A percentile compares a stretch with the other conserved stretches of the same genome.
Evolutionary conservation across 345 rosid genomes (phyloP).

Genomic region (Citrus sinensis): DNA sequence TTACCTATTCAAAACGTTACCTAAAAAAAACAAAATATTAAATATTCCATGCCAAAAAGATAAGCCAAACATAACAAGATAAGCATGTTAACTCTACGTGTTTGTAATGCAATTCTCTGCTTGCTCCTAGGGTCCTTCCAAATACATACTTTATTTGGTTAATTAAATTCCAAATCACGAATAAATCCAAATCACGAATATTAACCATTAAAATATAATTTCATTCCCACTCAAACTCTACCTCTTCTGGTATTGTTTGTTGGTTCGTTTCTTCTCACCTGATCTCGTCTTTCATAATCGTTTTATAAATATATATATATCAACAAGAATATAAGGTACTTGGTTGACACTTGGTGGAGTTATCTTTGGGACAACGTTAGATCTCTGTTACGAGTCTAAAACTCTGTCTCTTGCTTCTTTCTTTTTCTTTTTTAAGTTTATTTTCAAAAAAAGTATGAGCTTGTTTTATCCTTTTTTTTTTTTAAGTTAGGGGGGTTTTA

Average conservation of each 20-base stretch:
- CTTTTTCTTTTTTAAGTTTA: neutral
- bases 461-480: neutral
- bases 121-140: no score
- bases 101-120: neutral
- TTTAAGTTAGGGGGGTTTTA: neutral
- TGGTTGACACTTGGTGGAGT: neutral
- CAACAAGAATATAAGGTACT: neutral
- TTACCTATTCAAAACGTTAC: slow-evolving; percentile 9
- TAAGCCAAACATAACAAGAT: neutral
- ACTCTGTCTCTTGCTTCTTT: neutral
- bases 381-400: neutral
- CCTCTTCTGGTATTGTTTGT: no score
- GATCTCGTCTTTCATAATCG: neutral
- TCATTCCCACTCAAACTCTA: slow-evolving; percentile 9
- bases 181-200: neutral
- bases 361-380: neutral
- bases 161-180: neutral
- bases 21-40: neutral
- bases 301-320: neutral
- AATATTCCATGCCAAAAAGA: neutral
- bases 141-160: neutral
- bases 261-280: slow-evolving; percentile 21
- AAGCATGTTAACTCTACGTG: neutral
- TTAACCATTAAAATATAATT: neutral
- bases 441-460: neutral